These are phyloP conservation scores for Teratosphaeria pseudoeucalypti DNA, from an alignment of 2,329 filamentous ascomycete species.

Conservation along the genomic window DNA sequence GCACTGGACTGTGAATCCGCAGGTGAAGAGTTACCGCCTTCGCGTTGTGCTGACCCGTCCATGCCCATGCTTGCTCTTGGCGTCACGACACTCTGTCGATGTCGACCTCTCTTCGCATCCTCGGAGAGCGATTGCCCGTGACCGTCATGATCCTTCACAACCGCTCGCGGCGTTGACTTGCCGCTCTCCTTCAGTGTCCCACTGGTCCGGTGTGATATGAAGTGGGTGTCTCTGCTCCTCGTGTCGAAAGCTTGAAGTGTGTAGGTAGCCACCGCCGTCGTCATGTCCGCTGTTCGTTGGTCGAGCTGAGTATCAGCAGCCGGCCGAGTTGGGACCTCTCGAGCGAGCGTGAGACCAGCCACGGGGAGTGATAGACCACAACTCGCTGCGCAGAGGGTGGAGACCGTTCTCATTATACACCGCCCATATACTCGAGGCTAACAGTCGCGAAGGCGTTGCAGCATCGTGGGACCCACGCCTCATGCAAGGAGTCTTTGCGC, in stretches of 20 bases:
- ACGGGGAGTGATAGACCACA: slow-evolving; percentile 50
- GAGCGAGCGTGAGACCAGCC: slow-evolving; percentile 34
- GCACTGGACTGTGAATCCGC: slow-evolving; percentile 3
- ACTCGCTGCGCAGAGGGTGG: slow-evolving; percentile 48
- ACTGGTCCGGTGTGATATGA: not conserved
- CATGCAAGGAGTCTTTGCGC: not conserved
- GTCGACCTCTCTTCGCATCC: not conserved
- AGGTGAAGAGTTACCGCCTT: slow-evolving; percentile 6
- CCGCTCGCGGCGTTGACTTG: not conserved
- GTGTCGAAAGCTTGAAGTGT: slow-evolving; percentile 1
- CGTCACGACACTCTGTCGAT: slow-evolving; percentile 7
- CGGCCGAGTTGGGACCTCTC: slow-evolving; percentile 6
- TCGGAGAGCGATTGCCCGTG: not conserved
- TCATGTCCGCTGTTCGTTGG: slow-evolving; percentile 13
- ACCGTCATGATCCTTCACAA: not conserved
- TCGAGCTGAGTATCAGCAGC: slow-evolving; percentile 23
- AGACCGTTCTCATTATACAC: slow-evolving; percentile 12
- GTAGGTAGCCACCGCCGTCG: slow-evolving; percentile 14
- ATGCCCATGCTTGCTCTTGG: slow-evolving; percentile 5
- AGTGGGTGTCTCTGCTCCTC: not conserved
- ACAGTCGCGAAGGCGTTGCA: not conserved
- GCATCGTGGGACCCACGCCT: not conserved
- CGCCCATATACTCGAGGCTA: not conserved
- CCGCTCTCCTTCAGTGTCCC: not conserved
- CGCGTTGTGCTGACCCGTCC: slow-evolving; percentile 1